Evolutionary conservation across 129 eudicot species (phyloP).

Genomic region (Flaveria trinervia): DNA sequence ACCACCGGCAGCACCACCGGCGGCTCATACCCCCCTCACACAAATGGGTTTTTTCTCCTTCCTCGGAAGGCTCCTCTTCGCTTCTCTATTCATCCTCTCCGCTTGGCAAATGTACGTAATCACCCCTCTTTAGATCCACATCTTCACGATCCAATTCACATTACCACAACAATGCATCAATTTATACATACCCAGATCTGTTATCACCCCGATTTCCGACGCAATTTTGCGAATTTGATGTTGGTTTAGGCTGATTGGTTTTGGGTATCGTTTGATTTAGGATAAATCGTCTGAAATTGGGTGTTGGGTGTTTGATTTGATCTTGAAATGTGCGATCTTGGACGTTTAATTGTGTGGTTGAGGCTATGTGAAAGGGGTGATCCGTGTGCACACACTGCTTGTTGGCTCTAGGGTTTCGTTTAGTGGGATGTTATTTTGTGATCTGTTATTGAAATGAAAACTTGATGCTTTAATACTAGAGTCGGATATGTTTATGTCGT

Average conservation of each 20-base stretch:
- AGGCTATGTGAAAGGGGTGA: too few species aligned
- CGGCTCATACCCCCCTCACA: background rate
- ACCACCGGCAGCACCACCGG: slow-evolving; percentile 7
- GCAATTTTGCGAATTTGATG: slow-evolving; percentile 2
- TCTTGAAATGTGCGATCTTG: slow-evolving; percentile 12
- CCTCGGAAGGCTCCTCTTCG: slow-evolving; percentile 65
- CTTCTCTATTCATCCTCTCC: slow-evolving; percentile 67
- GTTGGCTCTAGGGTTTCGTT: too few species aligned
- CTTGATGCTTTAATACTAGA: slow-evolving; percentile 1
- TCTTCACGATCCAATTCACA: background rate
- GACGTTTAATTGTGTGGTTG: background rate
- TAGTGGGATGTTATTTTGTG: background rate
- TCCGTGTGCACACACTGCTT: too few species aligned
- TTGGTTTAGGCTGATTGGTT: slow-evolving; percentile 8
- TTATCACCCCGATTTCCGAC: background rate
- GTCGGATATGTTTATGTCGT: background rate
- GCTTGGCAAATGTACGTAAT: slow-evolving; percentile 64
- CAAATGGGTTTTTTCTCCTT: slow-evolving; percentile 63
- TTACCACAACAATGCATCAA: slow-evolving; percentile 1
- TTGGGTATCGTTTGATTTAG: background rate
- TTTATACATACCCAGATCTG: slow-evolving; percentile 7
- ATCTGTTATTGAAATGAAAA: background rate
- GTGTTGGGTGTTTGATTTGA: slow-evolving; percentile 2
- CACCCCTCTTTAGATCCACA: slow-evolving; percentile 17
- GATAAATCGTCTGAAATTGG: background rate